These are phyloP conservation scores for Gyrodon lividus DNA, from an alignment of 768 basidiomycete species.

Conservation along the genomic window DNA sequence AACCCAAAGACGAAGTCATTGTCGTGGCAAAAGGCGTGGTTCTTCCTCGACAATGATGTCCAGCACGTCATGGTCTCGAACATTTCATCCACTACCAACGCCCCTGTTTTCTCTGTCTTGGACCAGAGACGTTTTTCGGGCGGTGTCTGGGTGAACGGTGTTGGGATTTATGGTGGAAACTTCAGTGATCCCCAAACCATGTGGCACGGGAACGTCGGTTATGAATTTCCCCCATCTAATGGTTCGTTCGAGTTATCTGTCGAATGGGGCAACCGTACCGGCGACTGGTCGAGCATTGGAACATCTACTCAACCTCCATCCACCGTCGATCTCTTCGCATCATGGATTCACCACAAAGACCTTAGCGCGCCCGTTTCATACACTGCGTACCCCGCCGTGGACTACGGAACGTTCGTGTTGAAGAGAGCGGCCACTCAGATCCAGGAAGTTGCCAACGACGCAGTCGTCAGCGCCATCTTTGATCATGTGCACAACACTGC, in stretches of 20 bases:
- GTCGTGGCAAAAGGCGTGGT: conserved; percentile 69
- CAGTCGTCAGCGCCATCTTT: conserved; percentile 47
- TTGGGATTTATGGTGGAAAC: background rate
- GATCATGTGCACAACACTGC: conserved; percentile 41
- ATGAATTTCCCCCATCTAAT: conserved; percentile 42
- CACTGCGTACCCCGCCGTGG: conserved; percentile 53
- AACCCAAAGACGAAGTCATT: conserved; percentile 58
- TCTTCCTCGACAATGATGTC: conserved; percentile 64
- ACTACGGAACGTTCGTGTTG: conserved; percentile 35
- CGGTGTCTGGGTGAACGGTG: conserved; percentile 42
- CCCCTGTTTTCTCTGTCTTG: conserved; percentile 60
- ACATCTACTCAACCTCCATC: conserved; percentile 57
- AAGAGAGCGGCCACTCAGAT: conserved; percentile 36
- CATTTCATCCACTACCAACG: conserved; percentile 43
- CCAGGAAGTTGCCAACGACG: conserved; percentile 46
- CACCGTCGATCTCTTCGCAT: conserved; percentile 63
- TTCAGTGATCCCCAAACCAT: conserved; percentile 36
- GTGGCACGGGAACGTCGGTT: conserved; percentile 71
- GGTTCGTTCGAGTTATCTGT: conserved; percentile 31
- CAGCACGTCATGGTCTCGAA: conserved; percentile 62
- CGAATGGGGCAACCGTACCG: conserved; percentile 48
- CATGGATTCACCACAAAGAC: conserved; percentile 51
- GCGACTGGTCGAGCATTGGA: conserved; percentile 62
- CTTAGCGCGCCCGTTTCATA: conserved; percentile 45
- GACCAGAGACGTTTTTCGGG: conserved; percentile 57